phyloP scores from a whole-genome alignment of 352 stramenopile species.

The Phytophthora megakarya region DNA sequence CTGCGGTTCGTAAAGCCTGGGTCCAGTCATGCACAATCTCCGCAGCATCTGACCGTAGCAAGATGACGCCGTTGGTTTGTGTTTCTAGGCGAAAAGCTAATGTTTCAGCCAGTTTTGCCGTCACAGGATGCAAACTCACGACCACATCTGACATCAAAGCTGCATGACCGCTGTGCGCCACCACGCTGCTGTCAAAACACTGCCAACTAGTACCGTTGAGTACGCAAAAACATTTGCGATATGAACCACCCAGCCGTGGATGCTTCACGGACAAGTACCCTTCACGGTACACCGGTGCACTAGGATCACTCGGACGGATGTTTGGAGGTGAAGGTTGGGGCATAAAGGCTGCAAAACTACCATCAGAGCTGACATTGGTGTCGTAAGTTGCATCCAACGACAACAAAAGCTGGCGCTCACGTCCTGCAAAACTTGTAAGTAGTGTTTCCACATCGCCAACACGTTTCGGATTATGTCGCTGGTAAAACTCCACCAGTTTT shows the following conservation, averaged over 20 bases:
- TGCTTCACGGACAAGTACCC: constrained; percentile 53
- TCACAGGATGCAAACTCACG: constrained; percentile 37
- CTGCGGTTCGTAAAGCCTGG: constrained; percentile 25
- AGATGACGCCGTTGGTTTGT: constrained; percentile 40
- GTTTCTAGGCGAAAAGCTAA: constrained; percentile 47
- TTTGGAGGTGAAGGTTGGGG: constrained; percentile 7
- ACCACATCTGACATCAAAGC: constrained; percentile 38
- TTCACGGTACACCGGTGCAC: constrained; percentile 23
- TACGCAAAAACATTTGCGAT: constrained; percentile 45
- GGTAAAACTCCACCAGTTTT: constrained; percentile 89
- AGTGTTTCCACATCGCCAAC: constrained; percentile 81
- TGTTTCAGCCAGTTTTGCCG: constrained; percentile 35
- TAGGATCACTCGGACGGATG: constrained; percentile 3
- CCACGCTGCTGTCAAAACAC: constrained; percentile 43
- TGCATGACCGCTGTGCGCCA: constrained; percentile 6
- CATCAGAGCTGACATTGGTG: constrained; percentile 45
- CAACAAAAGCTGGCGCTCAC: constrained; percentile 57
- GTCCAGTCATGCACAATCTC: constrained; percentile 43
- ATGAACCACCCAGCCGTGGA: constrained; percentile 34
- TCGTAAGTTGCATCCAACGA: constrained; percentile 70
- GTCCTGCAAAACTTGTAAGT: constrained; percentile 61
- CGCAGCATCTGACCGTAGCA: constrained; percentile 40
- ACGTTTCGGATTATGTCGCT: constrained; percentile 90
- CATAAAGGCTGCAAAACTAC: constrained; percentile 35
- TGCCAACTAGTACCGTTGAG: constrained; percentile 34